These are phyloP conservation scores for Solanum aculeatissimum DNA, from an alignment of 305 asterid genomes.

Conservation along the genomic window DNA sequence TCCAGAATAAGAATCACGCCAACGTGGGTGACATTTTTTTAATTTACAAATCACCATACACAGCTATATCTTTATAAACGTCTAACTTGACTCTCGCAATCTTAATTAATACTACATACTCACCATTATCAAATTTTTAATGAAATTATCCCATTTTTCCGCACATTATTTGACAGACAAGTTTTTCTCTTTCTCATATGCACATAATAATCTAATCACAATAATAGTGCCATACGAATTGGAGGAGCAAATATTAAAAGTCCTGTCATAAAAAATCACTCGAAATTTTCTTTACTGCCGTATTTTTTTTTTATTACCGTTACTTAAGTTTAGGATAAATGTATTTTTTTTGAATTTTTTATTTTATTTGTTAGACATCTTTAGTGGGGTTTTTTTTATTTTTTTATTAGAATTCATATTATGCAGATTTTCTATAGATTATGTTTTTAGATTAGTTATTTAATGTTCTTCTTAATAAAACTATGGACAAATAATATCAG, in stretches of 20 bases:
- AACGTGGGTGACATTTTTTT: background rate
- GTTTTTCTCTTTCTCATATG: background rate
- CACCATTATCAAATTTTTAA: background rate
- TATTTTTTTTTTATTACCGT: background rate
- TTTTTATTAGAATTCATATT: background rate
- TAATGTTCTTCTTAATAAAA: background rate
- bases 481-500: background rate
- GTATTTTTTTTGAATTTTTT: background rate
- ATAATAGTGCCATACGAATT: background rate
- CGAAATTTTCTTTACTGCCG: background rate
- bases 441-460: background rate
- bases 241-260: background rate
- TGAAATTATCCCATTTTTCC: background rate
- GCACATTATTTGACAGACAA: background rate
- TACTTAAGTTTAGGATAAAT: background rate
- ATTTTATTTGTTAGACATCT: background rate
- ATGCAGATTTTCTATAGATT: background rate
- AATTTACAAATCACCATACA: no score
- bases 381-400: background rate
- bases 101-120: background rate
- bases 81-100: background rate
- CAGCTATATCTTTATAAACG: background rate
- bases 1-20: background rate
- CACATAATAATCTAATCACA: background rate
- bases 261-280: background rate